Evolutionary conservation across 2,329 filamentous ascomycete species (phyloP), one percentile per base, ranked within the genome.

Genomic region (Pseudophaeomoniella oleicola): DNA sequence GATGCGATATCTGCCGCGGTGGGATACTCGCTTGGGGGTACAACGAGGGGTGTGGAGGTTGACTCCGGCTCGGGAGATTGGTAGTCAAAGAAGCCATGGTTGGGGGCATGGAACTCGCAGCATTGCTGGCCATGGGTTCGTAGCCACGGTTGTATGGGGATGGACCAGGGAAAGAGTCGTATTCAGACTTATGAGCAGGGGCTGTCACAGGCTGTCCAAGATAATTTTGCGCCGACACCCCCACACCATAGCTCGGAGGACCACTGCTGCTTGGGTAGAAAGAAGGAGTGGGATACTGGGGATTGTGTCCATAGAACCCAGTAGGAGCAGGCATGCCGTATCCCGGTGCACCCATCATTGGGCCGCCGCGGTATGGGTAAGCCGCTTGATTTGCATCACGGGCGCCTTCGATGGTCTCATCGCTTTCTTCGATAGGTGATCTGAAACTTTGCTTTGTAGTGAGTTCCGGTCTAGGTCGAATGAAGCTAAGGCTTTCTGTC

Each of bases 401-500:
- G 13, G 55, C 43, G 36, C 51, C 57, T 30, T 65, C 59, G 34
- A 63, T 42, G 11, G 43, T 47, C 4, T 58, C 52, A 36, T 75
- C 71, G 2, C 68, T 51, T 34, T 81, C 75, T 36, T 81, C 73
- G 19, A 81, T 65, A 0, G 75, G 73, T 1, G 72, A 64, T 5
- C 78, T 71, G 56, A 82, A 83, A 54, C 74, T 81, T 47, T 78
- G 73, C 35, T 70, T 68, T 12, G 66, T 66, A 30, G 75, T 61
- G 17, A 83, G 60, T 36, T 77, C 71, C 0, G 52, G 40, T 3
- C 78, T 71, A 10, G 76, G 75, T 4, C 62, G 55, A 18, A 79
- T 58, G 34, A 62, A 53, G 16, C 57, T 55, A 30, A 77, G 58
- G 14, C 53, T 55, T 1, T 67, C 61, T 39, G 74, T 67, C 37